phyloP scores from a whole-genome alignment of 495 filamentous ascomycete species.

The Aspergillus panamensis region DNA sequence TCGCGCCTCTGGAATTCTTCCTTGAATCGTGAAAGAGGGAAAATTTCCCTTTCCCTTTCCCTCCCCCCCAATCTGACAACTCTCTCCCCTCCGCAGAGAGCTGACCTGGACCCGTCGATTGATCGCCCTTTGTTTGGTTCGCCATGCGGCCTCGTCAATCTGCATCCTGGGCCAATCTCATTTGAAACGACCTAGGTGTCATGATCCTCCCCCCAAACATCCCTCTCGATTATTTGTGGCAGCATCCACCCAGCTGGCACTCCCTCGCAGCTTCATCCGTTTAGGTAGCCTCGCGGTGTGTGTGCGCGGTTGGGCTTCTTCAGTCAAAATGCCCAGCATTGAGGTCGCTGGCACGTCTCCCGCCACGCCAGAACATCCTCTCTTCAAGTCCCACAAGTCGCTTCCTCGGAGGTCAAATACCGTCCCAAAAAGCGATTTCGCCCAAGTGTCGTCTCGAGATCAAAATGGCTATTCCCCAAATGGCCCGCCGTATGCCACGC shows the following conservation, averaged over 20 bases:
- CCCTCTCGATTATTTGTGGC: conserved; percentile 15
- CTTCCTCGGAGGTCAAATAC: conserved; percentile 39
- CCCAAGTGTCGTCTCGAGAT: conserved; percentile 28
- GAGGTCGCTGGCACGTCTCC: conserved; percentile 32
- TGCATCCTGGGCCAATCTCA: conserved; percentile 18
- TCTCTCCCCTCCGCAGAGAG: neutral
- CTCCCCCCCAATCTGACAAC: too few relatives aligned
- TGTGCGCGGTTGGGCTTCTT: conserved; percentile 18
- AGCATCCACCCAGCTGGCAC: conserved; percentile 1
- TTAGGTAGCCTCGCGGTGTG: conserved; percentile 10
- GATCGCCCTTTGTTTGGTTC: neutral
- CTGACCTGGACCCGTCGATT: neutral
- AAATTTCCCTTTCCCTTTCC: too few relatives aligned
- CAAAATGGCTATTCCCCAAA: conserved; percentile 21
- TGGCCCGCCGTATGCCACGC: conserved; percentile 21
- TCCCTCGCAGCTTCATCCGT: neutral
- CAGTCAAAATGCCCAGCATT: conserved; percentile 37
- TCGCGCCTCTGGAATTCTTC: neutral
- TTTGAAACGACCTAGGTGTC: conserved; percentile 24
- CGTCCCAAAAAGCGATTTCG: conserved; percentile 23
- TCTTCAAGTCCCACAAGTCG: conserved; percentile 46
- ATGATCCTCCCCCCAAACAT: conserved; percentile 17
- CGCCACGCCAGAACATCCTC: conserved; percentile 31
- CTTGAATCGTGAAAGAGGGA: neutral
- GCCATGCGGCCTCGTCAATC: conserved; percentile 20